phyloP scores from a whole-genome alignment of 2,329 filamentous ascomycete species.

The Colletotrichum navitas region DNA sequence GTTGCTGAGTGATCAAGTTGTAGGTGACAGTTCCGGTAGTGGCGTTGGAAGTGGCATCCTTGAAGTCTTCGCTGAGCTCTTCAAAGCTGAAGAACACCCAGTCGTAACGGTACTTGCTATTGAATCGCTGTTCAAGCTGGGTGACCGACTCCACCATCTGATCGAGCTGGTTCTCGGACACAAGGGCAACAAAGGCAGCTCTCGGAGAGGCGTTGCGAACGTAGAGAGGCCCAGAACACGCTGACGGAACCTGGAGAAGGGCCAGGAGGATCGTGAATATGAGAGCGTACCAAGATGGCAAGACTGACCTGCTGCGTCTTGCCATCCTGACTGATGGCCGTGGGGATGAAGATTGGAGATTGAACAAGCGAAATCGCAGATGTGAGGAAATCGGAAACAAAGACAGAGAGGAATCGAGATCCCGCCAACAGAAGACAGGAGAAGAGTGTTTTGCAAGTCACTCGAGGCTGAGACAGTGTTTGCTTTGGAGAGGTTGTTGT shows the following conservation, averaged over 20 bases:
- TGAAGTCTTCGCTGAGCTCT: constrained; percentile 83
- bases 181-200: constrained; percentile 71
- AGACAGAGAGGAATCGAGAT: background rate
- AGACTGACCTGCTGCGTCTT: background rate
- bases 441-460: background rate
- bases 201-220: constrained; percentile 46
- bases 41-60: constrained; percentile 72
- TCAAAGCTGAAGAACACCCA: constrained; percentile 92
- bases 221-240: constrained; percentile 19
- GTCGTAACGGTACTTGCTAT: constrained; percentile 84
- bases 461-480: background rate
- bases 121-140: constrained; percentile 73
- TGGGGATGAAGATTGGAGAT: background rate
- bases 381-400: background rate
- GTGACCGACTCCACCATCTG: constrained; percentile 77
- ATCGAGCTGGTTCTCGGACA: constrained; percentile 77
- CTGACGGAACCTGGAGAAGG: background rate
- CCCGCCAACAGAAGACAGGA: background rate
- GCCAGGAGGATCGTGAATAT: constrained; percentile 1
- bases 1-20: constrained; percentile 79
- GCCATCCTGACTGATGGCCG: constrained; percentile 15
- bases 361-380: no score
- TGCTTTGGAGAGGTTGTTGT: constrained; percentile 12
- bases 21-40: constrained; percentile 80
- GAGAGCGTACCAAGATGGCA: background rate